These are phyloP conservation scores for Naganishia antarctica DNA, from an alignment of 768 basidiomycete genomes.

Conservation along the genomic window DNA sequence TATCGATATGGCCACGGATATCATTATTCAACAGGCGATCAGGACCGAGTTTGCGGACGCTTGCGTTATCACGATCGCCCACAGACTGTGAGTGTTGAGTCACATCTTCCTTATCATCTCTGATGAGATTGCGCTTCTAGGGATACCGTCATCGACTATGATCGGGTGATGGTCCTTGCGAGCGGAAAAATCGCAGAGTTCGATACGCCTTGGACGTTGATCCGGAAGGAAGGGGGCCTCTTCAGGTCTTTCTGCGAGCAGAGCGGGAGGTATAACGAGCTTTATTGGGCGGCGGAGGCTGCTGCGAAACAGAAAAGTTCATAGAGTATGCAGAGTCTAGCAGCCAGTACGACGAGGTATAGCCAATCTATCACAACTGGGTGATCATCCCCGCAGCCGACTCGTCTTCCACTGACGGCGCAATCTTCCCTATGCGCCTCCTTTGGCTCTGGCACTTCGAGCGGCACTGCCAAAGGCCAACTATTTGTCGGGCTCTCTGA, in stretches of 20 bases:
- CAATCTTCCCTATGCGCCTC: too few relatives aligned
- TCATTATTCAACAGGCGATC: conserved; percentile 47
- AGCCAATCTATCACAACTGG: too few relatives aligned
- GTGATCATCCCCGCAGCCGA: too few relatives aligned
- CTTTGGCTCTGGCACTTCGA: too few relatives aligned
- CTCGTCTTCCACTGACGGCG: too few relatives aligned
- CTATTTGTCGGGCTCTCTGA: too few relatives aligned
- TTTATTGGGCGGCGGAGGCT: conserved; percentile 41
- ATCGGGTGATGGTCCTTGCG: conserved; percentile 48
- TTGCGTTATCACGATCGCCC: conserved; percentile 47
- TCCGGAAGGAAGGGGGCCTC: conserved; percentile 38
- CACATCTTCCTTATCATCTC: not conserved
- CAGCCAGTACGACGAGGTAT: too few relatives aligned
- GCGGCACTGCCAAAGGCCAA: too few relatives aligned
- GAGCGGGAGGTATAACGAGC: conserved; percentile 45
- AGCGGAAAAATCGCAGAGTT: conserved; percentile 48
- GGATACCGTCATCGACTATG: conserved; percentile 48
- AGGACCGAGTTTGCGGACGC: conserved; percentile 45
- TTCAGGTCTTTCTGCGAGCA: conserved; percentile 48
- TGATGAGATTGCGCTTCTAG: conserved; percentile 33
- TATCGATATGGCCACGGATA: conserved; percentile 49
- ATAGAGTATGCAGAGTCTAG: too few relatives aligned
- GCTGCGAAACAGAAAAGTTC: conserved; percentile 9
- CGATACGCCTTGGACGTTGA: conserved; percentile 46
- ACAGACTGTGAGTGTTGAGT: conserved; percentile 1